Percentiles rank a stretch among this genome's conserved stretches.
Evolutionary conservation across 2,329 filamentous ascomycete species (phyloP).

Genomic region (Aspergillus sclerotialis): DNA sequence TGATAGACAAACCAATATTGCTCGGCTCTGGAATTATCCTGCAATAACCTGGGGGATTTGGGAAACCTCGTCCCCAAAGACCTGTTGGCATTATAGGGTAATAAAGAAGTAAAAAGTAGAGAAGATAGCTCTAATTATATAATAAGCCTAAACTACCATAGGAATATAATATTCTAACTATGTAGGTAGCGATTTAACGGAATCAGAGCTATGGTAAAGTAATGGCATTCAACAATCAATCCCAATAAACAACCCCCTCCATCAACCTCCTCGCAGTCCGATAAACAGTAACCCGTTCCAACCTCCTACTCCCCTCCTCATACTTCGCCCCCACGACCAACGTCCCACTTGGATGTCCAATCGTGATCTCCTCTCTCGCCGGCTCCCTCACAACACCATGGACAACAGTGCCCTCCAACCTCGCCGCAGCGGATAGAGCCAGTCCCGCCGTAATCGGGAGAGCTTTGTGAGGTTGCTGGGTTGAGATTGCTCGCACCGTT

Average conservation of each 20-base stretch:
- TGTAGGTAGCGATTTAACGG: no score
- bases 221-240: conserved; percentile 2
- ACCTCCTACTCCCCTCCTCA: conserved; percentile 15
- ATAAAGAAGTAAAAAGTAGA: no score
- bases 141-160: no score
- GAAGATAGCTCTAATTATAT: no score
- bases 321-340: conserved; percentile 31
- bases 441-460: conserved; percentile 46
- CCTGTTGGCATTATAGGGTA: no score
- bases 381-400: conserved; percentile 14
- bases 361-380: conserved; percentile 20
- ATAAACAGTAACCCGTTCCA: conserved; percentile 31
- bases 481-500: conserved; percentile 40
- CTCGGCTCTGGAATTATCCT: no score
- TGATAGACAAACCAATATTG: no score
- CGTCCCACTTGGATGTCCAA: conserved; percentile 37
- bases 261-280: conserved; percentile 38
- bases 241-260: conserved; percentile 34
- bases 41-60: no score
- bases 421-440: conserved; percentile 39
- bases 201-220: no score
- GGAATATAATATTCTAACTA: no score
- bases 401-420: conserved; percentile 33
- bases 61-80: no score
- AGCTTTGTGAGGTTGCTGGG: conserved; percentile 47